Evolutionary conservation across 116 monocot species (phyloP), one percentile per base, ranked within the genome.

Genomic region (Papilionanthe hybrid): DNA sequence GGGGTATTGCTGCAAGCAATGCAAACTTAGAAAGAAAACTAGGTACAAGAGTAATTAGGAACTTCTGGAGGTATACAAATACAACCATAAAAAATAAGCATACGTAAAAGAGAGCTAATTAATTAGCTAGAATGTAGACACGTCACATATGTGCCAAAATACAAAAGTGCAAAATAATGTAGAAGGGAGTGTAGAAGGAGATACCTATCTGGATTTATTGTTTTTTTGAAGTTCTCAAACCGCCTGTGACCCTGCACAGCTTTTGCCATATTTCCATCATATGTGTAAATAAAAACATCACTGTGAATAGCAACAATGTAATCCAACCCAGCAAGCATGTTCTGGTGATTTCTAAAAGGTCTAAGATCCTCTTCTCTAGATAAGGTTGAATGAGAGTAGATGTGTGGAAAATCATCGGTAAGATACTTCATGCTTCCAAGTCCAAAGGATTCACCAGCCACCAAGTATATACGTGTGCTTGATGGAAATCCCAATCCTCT

Each of bases 201-300:
- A 78, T 89, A 94, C 97, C 92, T 94, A 75, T 97, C 94, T 9
- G 94, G 97, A 79, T 79, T 92, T 77, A 97, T 92, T 47, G 97
- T 97, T 85, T 94, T 92, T 76, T 86, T 97, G 88, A 97, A 97
- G 72, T 88, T 79, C 78, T 94, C 89, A 79, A 94, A 97, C 23
- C 97, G 89, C 47, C 94, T 90, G 78, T 97, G 97, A 20, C 97
- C 97, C 76, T 92, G 89, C 50, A 97, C 97, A 73, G 97, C 97
- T 78, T 94, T 97, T 42, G 94, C 97, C 97, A 97, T 97, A 83
- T 97, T 97, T 20, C 97, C 97, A 82, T 97, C 97, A 79, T 90
- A 97, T 0, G 94, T 92, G 80, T 94, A 97, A 78, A 97, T 77
- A 78, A 97, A 97, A 81, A 92, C 94, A 87, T 97, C 91, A 81